A percentile compares a stretch with the other conserved stretches of the same genome.
Evolutionary conservation across 225 moss, liverwort and hornwort genomes (phyloP).

Genomic region (Pseudisothecium myosuroides): DNA sequence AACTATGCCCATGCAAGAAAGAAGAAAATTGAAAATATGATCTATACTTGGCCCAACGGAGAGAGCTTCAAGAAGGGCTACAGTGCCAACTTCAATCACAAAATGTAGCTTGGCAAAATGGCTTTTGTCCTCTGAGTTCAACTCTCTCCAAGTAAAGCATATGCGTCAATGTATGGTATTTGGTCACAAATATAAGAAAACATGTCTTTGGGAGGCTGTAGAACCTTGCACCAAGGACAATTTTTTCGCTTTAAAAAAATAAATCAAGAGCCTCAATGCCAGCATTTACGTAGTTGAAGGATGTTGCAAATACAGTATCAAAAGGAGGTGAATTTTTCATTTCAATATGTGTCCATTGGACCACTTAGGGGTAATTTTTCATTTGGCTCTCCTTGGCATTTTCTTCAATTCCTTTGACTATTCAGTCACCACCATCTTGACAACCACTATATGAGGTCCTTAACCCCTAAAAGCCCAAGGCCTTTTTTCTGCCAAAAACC

Average conservation of each 20-base stretch:
- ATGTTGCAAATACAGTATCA: fast-evolving
- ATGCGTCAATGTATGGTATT: background rate
- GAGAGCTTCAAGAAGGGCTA: fast-evolving
- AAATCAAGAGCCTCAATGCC: fast-evolving
- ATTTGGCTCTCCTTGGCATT: no score
- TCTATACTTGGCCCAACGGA: background rate
- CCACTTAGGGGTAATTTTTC: background rate
- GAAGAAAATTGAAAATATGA: background rate
- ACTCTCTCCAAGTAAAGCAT: background rate
- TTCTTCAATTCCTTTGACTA: no score
- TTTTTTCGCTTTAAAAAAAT: background rate
- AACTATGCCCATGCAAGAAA: background rate
- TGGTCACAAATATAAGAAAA: background rate
- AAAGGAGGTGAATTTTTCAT: background rate
- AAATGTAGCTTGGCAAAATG: background rate
- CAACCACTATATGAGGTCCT: no score
- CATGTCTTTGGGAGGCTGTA: background rate
- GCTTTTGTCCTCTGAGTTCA: background rate
- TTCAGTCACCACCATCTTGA: background rate
- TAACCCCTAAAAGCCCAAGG: no score
- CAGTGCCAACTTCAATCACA: background rate
- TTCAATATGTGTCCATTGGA: fast-evolving
- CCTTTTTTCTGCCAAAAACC: no score
- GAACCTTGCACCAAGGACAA: background rate
- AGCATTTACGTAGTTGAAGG: background rate